A percentile compares a stretch with the other conserved stretches of the same genome.
These are phyloP conservation scores for Ophiorrhiza pumila DNA, from an alignment of 257 asterid species.

Conservation along the genomic window DNA sequence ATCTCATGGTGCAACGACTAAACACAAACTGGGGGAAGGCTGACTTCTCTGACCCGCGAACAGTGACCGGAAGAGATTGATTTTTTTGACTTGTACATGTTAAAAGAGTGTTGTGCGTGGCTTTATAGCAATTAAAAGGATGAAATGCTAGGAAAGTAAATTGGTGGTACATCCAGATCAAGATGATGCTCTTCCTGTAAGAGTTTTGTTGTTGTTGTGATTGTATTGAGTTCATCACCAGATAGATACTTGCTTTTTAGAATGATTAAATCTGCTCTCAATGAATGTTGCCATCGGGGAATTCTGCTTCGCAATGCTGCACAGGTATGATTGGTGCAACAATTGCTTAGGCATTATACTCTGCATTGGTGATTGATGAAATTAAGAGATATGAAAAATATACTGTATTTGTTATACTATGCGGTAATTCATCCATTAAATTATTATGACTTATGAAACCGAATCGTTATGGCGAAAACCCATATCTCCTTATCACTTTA, in stretches of 20 bases:
- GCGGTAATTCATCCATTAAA: too few relatives aligned
- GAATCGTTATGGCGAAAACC: too few relatives aligned
- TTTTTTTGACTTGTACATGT: slow-evolving; percentile 17
- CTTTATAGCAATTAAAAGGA: slow-evolving; percentile 2
- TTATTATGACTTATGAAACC: too few relatives aligned
- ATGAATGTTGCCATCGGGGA: too few relatives aligned
- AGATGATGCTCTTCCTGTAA: slow-evolving; percentile 4
- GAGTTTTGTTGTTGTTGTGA: slow-evolving; percentile 14
- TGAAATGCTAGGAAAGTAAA: slow-evolving; percentile 14
- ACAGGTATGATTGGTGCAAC: too few relatives aligned
- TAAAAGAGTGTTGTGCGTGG: slow-evolving; percentile 12
- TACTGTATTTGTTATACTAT: too few relatives aligned
- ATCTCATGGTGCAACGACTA: slow-evolving; percentile 6
- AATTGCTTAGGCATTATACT: too few relatives aligned
- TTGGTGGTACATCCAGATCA: slow-evolving; percentile 2
- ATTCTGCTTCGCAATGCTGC: not conserved
- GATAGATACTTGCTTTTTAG: not conserved
- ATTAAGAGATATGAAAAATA: too few relatives aligned
- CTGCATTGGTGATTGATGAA: too few relatives aligned
- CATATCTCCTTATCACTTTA: too few relatives aligned
- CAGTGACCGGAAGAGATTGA: slow-evolving; percentile 5
- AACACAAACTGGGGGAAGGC: slow-evolving; percentile 2
- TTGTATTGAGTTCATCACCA: not conserved
- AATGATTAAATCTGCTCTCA: too few relatives aligned
- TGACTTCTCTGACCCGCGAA: slow-evolving; percentile 1